These are phyloP conservation scores for Hippophae tibetana DNA, from an alignment of 306 rosid species.

Conservation along the genomic window DNA sequence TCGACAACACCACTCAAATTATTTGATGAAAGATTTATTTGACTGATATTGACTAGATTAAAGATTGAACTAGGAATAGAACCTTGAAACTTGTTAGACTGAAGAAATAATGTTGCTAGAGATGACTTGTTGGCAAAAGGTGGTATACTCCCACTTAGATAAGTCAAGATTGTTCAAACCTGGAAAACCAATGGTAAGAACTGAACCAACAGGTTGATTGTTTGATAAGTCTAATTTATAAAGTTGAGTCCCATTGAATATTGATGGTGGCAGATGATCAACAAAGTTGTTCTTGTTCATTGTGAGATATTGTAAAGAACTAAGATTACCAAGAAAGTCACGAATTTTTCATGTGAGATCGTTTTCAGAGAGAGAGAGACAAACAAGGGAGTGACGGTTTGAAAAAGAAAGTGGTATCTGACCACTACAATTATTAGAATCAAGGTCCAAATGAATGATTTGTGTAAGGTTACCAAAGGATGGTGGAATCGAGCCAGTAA, in stretches of 20 bases:
- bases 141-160: not conserved
- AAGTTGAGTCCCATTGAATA: too few species aligned
- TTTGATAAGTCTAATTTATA: too few species aligned
- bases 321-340: not conserved
- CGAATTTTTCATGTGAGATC: not conserved
- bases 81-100: not conserved
- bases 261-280: too few species aligned
- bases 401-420: not conserved
- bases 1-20: slow-evolving; percentile 1
- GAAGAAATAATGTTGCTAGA: not conserved
- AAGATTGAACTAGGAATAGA: slow-evolving; percentile 5
- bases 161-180: not conserved
- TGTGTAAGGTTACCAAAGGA: not conserved
- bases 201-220: too few species aligned
- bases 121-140: not conserved
- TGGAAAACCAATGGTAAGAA: too few species aligned
- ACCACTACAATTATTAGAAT: not conserved
- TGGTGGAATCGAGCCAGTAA: not conserved
- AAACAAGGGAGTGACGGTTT: not conserved
- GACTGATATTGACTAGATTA: not conserved
- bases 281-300: too few species aligned
- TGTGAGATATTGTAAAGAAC: not conserved
- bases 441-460: not conserved
- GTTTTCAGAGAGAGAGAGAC: not conserved
- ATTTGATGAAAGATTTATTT: not conserved